Conservation (phyloP, 495 filamentous ascomycete genomes). For the Usnea hakonensis region DNA sequence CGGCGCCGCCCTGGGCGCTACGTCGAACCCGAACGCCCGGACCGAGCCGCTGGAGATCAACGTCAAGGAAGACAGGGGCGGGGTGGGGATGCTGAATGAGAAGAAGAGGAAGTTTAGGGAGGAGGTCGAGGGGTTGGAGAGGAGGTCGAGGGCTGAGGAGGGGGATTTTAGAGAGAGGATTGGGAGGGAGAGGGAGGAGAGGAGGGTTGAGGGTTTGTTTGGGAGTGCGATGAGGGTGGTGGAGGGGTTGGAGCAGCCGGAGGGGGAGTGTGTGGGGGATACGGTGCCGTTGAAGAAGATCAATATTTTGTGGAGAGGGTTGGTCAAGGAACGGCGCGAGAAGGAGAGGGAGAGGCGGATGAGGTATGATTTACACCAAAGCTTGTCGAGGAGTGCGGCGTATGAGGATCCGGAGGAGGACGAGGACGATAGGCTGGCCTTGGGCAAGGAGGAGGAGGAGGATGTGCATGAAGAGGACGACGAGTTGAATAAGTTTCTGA, state of each 20-base stretch:
- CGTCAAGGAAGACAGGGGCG: conserved; percentile 74
- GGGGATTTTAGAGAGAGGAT: conserved; percentile 70
- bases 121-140: conserved; percentile 45
- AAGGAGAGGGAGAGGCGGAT: conserved; percentile 61
- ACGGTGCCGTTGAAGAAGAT: conserved; percentile 47
- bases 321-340: conserved; percentile 60
- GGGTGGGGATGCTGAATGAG: conserved; percentile 77
- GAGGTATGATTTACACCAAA: conserved; percentile 56
- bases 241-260: conserved; percentile 58
- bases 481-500: conserved; percentile 79
- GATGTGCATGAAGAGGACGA: conserved; percentile 77
- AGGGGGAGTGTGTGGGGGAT: conserved; percentile 26
- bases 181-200: conserved; percentile 62
- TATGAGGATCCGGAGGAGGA: conserved; percentile 50
- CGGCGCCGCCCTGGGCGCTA: conserved; percentile 56
- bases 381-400: conserved; percentile 39
- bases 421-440: conserved; percentile 46
- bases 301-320: conserved; percentile 71
- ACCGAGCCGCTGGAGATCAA: conserved; percentile 60
- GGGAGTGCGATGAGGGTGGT: conserved; percentile 73
- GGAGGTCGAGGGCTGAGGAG: conserved; percentile 59
- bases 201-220: conserved; percentile 57
- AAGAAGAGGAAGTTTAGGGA: conserved; percentile 74
- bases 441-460: conserved; percentile 56
- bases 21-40: conserved; percentile 27